Evolutionary conservation across 179 eudicot genomes (phyloP).

Genomic region (Camellia oleifera): DNA sequence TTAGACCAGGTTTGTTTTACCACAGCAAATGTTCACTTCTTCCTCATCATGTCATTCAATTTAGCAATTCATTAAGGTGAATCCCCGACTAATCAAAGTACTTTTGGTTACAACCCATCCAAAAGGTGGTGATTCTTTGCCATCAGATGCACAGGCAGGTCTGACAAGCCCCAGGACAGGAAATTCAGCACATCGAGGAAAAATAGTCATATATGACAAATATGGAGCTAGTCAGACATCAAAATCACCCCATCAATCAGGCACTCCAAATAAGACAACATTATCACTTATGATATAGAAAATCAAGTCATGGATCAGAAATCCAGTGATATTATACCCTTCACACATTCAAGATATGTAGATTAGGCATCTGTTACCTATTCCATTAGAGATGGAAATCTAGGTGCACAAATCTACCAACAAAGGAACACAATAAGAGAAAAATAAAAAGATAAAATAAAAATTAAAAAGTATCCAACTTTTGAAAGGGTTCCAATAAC

Average conservation of each 20-base stretch:
- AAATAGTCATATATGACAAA: not conserved
- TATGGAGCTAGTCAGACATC: not conserved
- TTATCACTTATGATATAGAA: not conserved
- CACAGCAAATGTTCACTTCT: not conserved
- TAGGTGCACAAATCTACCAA: not conserved
- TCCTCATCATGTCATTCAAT: too few relatives aligned
- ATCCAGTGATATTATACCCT: not conserved
- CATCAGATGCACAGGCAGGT: too few relatives aligned
- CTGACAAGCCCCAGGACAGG: too few relatives aligned
- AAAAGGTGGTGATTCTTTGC: too few relatives aligned
- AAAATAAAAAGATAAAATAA: not conserved
- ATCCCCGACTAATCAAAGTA: too few relatives aligned
- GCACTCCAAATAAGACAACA: not conserved
- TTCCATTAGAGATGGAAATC: not conserved
- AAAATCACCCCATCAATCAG: not conserved
- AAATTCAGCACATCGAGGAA: not conserved
- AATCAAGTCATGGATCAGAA: not conserved
- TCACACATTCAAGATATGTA: not conserved
- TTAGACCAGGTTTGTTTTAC: not conserved
- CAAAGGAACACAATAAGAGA: not conserved
- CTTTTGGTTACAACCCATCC: too few relatives aligned
- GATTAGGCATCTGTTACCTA: not conserved
- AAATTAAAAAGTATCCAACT: not conserved
- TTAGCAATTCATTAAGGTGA: too few relatives aligned
- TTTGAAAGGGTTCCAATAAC: conserved; percentile 1